These are phyloP conservation scores for Aspergillus persii DNA, from an alignment of 2,329 filamentous ascomycete species.

Conservation along the genomic window DNA sequence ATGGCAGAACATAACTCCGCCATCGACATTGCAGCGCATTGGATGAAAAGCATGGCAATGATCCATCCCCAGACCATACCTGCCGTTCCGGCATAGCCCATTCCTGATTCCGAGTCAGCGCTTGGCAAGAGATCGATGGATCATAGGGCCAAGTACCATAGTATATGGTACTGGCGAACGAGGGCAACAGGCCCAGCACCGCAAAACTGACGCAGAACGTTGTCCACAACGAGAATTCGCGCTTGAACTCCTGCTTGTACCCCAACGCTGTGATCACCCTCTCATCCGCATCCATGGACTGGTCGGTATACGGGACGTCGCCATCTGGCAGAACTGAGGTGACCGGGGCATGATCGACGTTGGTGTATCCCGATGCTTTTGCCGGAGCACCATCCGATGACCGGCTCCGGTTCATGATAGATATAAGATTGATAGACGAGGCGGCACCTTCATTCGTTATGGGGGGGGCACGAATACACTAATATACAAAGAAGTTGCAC, in stretches of 20 bases:
- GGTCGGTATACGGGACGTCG: conserved; percentile 36
- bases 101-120: conserved; percentile 27
- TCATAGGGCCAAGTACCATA: conserved; percentile 57
- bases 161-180: conserved; percentile 68
- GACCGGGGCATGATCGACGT: conserved; percentile 32
- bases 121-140: not conserved
- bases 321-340: conserved; percentile 38
- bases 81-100: conserved; percentile 56
- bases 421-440: not conserved
- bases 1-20: conserved; percentile 71
- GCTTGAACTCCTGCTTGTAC: conserved; percentile 63
- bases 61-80: conserved; percentile 78
- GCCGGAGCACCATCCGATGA: conserved; percentile 1
- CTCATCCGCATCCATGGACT: conserved; percentile 41
- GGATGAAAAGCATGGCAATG: conserved; percentile 69
- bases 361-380: conserved; percentile 17
- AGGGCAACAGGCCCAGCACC: conserved; percentile 67
- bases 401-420: not conserved
- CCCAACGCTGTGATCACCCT: conserved; percentile 43
- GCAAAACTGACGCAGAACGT: conserved; percentile 74
- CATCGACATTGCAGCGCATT: conserved; percentile 67
- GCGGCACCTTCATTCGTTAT: not conserved
- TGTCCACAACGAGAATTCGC: conserved; percentile 72
- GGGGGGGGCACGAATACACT: not conserved
- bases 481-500: not conserved